phyloP scores from a whole-genome alignment of 768 basidiomycete species.

The Auricularia heimuer region DNA sequence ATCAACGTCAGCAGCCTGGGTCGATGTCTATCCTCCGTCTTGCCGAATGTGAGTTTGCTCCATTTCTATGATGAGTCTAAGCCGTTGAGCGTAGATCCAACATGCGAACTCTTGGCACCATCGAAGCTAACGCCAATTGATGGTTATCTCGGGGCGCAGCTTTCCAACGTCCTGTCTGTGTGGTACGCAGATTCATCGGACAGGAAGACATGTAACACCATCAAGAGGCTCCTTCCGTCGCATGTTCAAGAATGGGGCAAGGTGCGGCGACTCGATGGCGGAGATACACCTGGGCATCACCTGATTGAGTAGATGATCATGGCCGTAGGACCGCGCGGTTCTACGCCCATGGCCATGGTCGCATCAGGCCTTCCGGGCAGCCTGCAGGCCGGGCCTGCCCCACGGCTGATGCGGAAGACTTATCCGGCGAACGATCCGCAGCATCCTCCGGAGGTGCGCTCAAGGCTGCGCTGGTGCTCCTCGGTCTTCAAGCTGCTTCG shows the following conservation, averaged over 20 bases:
- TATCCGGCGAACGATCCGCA: too few species aligned
- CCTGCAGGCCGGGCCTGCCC: too few species aligned
- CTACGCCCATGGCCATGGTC: too few species aligned
- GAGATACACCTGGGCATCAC: slow-evolving; percentile 8
- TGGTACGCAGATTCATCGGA: neutral
- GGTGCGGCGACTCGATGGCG: slow-evolving; percentile 16
- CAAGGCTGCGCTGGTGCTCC: too few species aligned
- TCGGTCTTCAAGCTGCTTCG: too few species aligned
- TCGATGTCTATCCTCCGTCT: neutral
- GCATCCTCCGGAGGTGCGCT: too few species aligned
- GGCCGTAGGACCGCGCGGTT: too few species aligned
- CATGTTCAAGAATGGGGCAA: slow-evolving; percentile 14
- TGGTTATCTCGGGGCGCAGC: neutral
- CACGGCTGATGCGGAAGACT: too few species aligned
- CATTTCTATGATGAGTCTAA: too few species aligned
- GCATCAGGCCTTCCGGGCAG: too few species aligned
- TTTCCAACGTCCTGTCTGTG: neutral
- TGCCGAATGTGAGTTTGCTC: neutral
- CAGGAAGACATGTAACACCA: neutral
- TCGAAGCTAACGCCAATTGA: neutral
- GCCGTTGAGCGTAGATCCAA: neutral
- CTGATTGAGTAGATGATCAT: too few species aligned
- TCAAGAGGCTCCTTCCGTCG: neutral
- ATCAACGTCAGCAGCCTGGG: neutral
- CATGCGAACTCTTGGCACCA: neutral